Conservation (phyloP, 1,284 basidiomycete genomes). For the Malassezia pachydermatis region DNA sequence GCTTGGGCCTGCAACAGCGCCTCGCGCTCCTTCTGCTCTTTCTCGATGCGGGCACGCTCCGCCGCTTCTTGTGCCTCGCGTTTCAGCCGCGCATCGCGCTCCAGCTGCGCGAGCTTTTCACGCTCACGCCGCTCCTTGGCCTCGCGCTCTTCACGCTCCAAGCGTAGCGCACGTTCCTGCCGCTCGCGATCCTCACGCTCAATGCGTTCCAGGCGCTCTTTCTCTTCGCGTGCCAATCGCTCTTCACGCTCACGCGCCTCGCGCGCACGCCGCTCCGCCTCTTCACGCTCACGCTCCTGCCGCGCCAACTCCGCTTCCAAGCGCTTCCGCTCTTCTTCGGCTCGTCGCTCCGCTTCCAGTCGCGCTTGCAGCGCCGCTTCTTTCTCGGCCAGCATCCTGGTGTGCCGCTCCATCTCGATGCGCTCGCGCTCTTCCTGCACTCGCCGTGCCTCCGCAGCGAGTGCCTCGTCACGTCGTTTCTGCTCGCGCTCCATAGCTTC, state of each 20-base stretch:
- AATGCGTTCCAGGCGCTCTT: conserved; percentile 19
- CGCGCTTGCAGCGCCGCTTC: neutral
- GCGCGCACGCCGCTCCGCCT: conserved; percentile 18
- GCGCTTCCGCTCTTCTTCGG: conserved; percentile 21
- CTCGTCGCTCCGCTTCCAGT: conserved; percentile 16
- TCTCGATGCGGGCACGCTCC: neutral
- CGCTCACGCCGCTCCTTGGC: neutral
- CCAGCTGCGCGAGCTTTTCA: neutral
- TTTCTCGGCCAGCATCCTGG: neutral
- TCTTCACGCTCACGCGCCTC: conserved; percentile 18
- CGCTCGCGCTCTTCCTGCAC: conserved; percentile 21
- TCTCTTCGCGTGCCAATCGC: conserved; percentile 24
- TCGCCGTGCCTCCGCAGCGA: conserved; percentile 15
- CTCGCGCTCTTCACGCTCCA: conserved; percentile 4
- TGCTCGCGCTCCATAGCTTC: conserved; percentile 5
- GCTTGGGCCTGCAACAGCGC: neutral
- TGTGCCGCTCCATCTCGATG: conserved; percentile 8
- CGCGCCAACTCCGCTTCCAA: conserved; percentile 18
- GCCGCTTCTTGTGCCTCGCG: neutral
- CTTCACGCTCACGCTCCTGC: conserved; percentile 19
- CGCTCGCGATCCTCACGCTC: conserved; percentile 17
- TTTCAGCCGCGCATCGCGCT: neutral
- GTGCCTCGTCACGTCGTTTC: conserved; percentile 11
- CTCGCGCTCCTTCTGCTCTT: neutral
- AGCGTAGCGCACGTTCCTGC: conserved; percentile 1